Percentiles rank a stretch among this genome's conserved stretches.
Conservation (phyloP, 2,329 filamentous ascomycete genomes). For the Thelonectria discophora region DNA sequence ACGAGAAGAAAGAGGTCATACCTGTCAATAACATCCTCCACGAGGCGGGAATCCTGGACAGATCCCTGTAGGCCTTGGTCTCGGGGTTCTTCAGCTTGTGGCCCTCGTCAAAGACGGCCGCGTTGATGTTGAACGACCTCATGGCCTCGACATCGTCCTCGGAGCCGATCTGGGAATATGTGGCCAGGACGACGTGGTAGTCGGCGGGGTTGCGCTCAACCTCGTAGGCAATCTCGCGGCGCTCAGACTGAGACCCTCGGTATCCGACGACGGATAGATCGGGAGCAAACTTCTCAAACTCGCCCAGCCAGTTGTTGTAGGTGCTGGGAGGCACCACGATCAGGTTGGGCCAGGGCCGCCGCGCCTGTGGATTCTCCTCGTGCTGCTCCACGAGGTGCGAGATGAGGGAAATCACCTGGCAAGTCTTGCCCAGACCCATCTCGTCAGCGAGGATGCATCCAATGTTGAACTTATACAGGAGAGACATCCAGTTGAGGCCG, state of each 20-base stretch:
- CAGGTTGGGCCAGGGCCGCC: conserved; percentile 73
- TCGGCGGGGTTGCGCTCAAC: conserved; percentile 70
- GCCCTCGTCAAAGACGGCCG: conserved; percentile 88
- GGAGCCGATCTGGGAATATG: conserved; percentile 67
- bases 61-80: conserved; percentile 81
- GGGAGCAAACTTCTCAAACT: conserved; percentile 89
- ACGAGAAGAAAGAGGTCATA: conserved; percentile 23
- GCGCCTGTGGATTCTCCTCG: conserved; percentile 40
- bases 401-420: conserved; percentile 92
- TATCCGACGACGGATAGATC: conserved; percentile 77
- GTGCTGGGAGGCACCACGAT: conserved; percentile 94
- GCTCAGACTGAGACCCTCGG: conserved; percentile 71
- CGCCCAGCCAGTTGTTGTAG: conserved; percentile 92
- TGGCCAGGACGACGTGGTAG: conserved; percentile 70
- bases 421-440: conserved; percentile 97
- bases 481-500: conserved; percentile 91
- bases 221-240: conserved; percentile 72
- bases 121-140: conserved; percentile 58
- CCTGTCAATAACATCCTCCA: conserved; percentile 81
- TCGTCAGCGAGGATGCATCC: conserved; percentile 96
- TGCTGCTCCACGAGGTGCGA: conserved; percentile 80
- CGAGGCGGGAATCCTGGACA: conserved; percentile 79
- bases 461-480: conserved; percentile 81
- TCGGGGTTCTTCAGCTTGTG: conserved; percentile 91
- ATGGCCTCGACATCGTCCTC: conserved; percentile 61